A percentile compares a stretch with the other conserved stretches of the same genome.
Conservation (phyloP, 108 stramenopile genomes). For the Nannochloropsis granulata region DNA sequence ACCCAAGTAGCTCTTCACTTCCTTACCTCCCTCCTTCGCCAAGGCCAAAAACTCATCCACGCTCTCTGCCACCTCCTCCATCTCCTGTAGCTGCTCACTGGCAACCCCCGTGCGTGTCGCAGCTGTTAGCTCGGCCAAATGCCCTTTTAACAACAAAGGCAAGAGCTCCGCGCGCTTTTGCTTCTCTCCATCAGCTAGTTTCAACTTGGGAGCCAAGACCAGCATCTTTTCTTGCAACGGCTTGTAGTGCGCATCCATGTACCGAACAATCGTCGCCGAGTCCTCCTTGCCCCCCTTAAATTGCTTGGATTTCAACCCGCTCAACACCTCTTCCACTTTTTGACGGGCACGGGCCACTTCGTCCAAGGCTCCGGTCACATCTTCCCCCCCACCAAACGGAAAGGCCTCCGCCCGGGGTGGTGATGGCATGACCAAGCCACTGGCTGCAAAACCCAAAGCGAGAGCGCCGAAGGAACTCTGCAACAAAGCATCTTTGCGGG, state of each 20-base stretch:
- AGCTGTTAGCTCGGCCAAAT: neutral
- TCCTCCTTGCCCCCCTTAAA: neutral
- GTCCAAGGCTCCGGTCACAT: neutral
- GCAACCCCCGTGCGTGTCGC: neutral
- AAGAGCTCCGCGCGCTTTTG: neutral
- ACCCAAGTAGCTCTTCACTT: neutral
- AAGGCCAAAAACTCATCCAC: neutral
- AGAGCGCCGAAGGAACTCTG: neutral
- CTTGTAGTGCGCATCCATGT: neutral
- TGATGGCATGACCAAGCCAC: neutral
- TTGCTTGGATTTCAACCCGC: neutral
- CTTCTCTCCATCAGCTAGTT: neutral
- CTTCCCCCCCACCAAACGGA: neutral
- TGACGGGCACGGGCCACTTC: neutral
- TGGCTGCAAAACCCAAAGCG: neutral
- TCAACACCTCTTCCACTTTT: neutral
- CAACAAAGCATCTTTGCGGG: neutral
- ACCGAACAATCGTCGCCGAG: neutral
- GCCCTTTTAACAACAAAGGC: neutral
- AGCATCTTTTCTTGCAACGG: neutral
- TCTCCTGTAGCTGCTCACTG: neutral
- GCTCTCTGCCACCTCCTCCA: neutral
- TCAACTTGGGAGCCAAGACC: neutral
- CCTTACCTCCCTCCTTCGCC: neutral
- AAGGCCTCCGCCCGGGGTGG: neutral